Base-by-base conservation (phyloP, 2,329 filamentous ascomycete genomes). In the Beauveria sp. region DNA sequence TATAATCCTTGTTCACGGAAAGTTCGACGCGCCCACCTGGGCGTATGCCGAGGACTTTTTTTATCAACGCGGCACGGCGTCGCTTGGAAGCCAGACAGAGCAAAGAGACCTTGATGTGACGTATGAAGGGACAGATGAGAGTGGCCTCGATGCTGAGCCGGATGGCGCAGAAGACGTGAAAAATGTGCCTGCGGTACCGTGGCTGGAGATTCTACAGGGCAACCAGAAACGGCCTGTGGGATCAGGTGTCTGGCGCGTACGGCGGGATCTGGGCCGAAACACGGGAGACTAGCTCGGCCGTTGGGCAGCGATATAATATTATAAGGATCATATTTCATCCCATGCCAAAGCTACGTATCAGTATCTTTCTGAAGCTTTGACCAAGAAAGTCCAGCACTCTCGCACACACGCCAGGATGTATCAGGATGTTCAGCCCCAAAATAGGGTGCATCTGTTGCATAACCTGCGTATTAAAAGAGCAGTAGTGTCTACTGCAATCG, bases 1-100 rank as follows among this genome's bases (percentile, higher is more conserved):
- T 18, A 74, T 90, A 18, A 81, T 90, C 3, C 76, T 91, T 3
- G 80, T 91, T 1, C 81, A 86, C 59, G 88, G 88, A 2, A 86
- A 83, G 65, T 84, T 89, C 60, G 88, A 91, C 67, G 75, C 82
- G 2, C 86, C 88, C 0, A 84, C 79, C 3, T 91, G 87, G 87
- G 85, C 86, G 1, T 89, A 88, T 63, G 83, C 83, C 0, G 87
- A 90, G 68, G 83, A 87, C 41, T 65, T 86, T 18, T 80, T 84
- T 64, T 66, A 71, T 37, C 70, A 70, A 64, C 70, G 73, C 16
- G 69, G 62, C 1, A 61, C 64, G 41, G 69, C 61, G 16, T n/a
- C 43, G 10, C n/a, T 40, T 20, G 28, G 18, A 24, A 26, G 9
- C 16, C 40, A 40, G 20, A 12, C 24, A 24, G 37, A 62, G 53